Evolutionary conservation across 2,329 filamentous ascomycete species (phyloP), one percentile per base, ranked within the genome.

Genomic region (Apiospora rasikravindrae): DNA sequence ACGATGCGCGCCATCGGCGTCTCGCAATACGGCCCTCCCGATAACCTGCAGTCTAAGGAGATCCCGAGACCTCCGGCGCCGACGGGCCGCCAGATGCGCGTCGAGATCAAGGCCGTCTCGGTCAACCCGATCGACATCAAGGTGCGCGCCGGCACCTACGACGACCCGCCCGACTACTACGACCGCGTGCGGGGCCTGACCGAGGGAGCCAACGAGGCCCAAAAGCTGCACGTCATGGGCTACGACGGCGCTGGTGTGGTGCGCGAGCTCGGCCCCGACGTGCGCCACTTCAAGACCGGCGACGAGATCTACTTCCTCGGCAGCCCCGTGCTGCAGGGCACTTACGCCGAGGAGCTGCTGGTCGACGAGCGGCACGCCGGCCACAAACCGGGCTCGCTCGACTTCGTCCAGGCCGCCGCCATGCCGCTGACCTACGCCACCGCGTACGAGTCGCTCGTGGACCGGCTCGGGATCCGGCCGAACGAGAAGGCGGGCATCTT

Each of bases 281-380:
- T 78, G 42, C 75, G 75, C 42, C 69, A 79, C 69, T 85, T 84
- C 78, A 79, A 82, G 44, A 67, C 77, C 14, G 85, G 85, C 14
- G 85, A 86, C 72, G 81, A 84, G 68, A 79, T 86, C 53, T 86
- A 79, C 80, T 86, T 83, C 73, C 78, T 82, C 14, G 82, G 81
- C 22, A 80, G 75, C 44, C 83, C 83, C 0, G 79, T 81, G 22
- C 73, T 80, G 8, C 84, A 83, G 69, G 85, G 85, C 33, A 77
- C 80, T 10, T 83, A 84, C 73, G 83, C 84, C 8, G 82, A 86
- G 76, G 80, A 81, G 53, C 78, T 83, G 67, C 76, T 85, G 26
- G 82, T 86, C 26, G 83, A 86, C 74, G 80, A 80, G 73, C 77
- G 83, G 29, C 78, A 79, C 71, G 80, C 80, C 19, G 82, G 81